Percentiles rank a stretch among this genome's conserved stretches.
These are phyloP conservation scores for Schwanniomyces etchellsii DNA, from an alignment of 1,139 yeast species.

Conservation along the genomic window DNA sequence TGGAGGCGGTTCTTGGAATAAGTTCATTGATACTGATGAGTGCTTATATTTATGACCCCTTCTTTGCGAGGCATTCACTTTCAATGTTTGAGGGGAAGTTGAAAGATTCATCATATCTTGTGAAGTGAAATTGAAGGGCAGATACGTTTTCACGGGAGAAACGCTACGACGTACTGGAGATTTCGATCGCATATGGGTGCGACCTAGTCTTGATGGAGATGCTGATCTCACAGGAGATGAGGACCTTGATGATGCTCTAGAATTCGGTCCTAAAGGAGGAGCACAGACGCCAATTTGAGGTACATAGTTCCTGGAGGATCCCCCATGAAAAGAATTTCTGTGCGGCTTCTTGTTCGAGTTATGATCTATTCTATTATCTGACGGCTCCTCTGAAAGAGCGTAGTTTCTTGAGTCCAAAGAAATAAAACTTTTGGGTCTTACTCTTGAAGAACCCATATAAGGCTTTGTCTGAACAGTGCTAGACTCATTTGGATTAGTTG, in stretches of 20 bases:
- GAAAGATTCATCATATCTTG: constrained; percentile 33
- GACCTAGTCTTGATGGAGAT: constrained; percentile 22
- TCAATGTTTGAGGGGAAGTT: constrained; percentile 16
- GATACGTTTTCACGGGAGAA: constrained; percentile 30
- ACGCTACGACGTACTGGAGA: constrained; percentile 24
- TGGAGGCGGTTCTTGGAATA: constrained; percentile 88
- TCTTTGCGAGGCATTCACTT: constrained; percentile 63
- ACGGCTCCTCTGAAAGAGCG: neutral
- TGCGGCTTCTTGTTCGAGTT: too few species aligned
- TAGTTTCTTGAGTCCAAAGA: neutral
- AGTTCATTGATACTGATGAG: constrained; percentile 94
- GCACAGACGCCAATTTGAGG: neutral
- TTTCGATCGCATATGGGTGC: constrained; percentile 15
- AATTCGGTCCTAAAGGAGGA: constrained; percentile 6
- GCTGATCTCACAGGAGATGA: constrained; percentile 10
- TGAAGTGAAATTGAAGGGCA: constrained; percentile 42
- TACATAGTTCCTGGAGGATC: neutral
- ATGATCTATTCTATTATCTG: neutral
- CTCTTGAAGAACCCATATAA: neutral
- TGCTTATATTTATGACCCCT: constrained; percentile 95
- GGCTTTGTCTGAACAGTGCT: neutral
- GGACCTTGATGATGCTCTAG: constrained; percentile 23
- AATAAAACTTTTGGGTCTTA: constrained; percentile 1
- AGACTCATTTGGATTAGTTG: constrained; percentile 8
- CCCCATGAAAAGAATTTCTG: neutral